Base-by-base conservation (phyloP, 2,329 filamentous ascomycete genomes). In the Colletotrichum limetticola region DNA sequence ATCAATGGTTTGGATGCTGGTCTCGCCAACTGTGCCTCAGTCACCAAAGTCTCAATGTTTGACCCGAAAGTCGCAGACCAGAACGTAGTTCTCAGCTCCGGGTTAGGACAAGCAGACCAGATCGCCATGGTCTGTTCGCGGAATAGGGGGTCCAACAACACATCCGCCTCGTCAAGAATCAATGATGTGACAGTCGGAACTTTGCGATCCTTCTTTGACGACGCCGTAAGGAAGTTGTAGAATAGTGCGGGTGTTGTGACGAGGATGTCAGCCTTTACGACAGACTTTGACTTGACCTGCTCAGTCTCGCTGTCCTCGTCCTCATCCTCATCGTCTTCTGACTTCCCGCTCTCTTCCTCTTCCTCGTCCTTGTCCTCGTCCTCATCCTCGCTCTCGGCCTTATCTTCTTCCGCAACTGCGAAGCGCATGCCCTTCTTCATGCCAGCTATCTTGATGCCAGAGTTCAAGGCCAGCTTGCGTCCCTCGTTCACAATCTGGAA, bases 21-120 rank as follows among this genome's bases (percentile, higher is more conserved):
- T 19, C 91, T 88, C 9, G 86, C 83, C 52, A 87, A 84, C 63
- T 97, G 89, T 16, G 92, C 92, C n/a, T 90, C 89, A 7, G 89
- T 89, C 59, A 94, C 90, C 8, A 98, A 86, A 24, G 91, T 87
- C 84, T 99, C 97, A 55, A 98, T 94, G 77, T 93, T 97, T 19
- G 96, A 98, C 4, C 94, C 95, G 92, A 99, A 98, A 0, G 97
- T 99, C 16, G 97, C 97, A 16, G 97, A 98, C 95, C 96, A 99
- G 73, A 97, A 91, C 11, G 93, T 94, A 4, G 95, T 87, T 28
- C 91, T 90, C 9, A 98, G 86, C n/a, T 87, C 83, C 3, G 90
- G 86, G 76, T 92, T 91, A 2, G 86, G 91, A 81, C 96, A 96
- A 3, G 93, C 90, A 55, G 90, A 89, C 95, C 95, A 98, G 74